phyloP scores from a whole-genome alignment of 371 early-diverging fungal genomes.

The Mucor plumbeus region DNA sequence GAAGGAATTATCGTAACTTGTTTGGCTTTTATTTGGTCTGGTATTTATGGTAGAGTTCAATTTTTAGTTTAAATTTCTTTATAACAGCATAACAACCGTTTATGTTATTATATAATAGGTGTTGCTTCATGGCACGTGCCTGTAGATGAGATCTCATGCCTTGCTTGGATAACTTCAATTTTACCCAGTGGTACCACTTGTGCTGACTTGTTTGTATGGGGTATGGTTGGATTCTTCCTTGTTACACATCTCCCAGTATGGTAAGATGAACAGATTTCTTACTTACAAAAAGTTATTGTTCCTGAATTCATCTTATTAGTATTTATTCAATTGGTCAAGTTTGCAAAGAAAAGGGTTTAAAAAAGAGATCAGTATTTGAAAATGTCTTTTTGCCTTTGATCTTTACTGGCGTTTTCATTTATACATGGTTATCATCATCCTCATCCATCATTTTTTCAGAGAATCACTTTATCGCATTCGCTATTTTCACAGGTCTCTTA shows the following conservation, averaged over 20 bases:
- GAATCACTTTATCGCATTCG: slow-evolving; percentile 74
- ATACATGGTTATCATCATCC: slow-evolving; percentile 73
- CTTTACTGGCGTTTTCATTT: slow-evolving; percentile 56
- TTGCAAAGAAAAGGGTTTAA: slow-evolving; percentile 33
- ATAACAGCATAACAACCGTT: neutral
- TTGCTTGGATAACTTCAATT: slow-evolving; percentile 24
- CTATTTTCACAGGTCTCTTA: slow-evolving; percentile 73
- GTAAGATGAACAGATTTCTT: slow-evolving; percentile 26
- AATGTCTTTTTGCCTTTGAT: slow-evolving; percentile 57
- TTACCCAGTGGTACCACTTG: slow-evolving; percentile 34
- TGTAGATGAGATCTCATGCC: slow-evolving; percentile 27
- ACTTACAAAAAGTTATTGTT: neutral
- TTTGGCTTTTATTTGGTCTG: slow-evolving; percentile 73
- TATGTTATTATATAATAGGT: slow-evolving; percentile 23
- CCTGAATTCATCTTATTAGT: slow-evolving; percentile 7
- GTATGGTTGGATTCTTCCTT: slow-evolving; percentile 40
- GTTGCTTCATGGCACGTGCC: slow-evolving; percentile 47
- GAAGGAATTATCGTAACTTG: slow-evolving; percentile 89
- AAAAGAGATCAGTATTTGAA: slow-evolving; percentile 18
- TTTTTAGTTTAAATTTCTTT: neutral
- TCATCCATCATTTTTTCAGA: slow-evolving; percentile 62
- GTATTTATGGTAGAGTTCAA: slow-evolving; percentile 53
- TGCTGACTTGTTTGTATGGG: slow-evolving; percentile 49
- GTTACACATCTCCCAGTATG: slow-evolving; percentile 48
- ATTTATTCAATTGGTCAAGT: slow-evolving; percentile 38